These are phyloP conservation scores for Paraphoma chrysanthemicola DNA, from an alignment of 2,329 filamentous ascomycete genomes.

Conservation along the genomic window DNA sequence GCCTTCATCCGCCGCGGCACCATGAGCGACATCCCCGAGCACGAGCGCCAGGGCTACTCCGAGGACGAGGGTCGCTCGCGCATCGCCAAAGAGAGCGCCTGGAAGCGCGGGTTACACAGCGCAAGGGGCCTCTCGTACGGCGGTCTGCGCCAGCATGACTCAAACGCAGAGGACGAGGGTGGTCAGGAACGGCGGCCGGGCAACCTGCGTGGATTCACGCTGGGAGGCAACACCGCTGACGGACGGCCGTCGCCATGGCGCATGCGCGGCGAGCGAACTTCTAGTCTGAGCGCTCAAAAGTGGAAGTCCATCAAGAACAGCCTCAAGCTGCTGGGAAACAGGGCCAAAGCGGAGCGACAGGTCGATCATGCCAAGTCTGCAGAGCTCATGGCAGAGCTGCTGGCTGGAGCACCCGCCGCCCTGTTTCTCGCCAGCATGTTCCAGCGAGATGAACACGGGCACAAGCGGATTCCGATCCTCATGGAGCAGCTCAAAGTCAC, in stretches of 20 bases:
- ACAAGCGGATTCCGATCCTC: slow-evolving; percentile 91
- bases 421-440: slow-evolving; percentile 97
- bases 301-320: slow-evolving; percentile 95
- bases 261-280: slow-evolving; percentile 54
- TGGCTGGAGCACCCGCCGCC: slow-evolving; percentile 90
- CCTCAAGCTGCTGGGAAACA: slow-evolving; percentile 76
- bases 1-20: slow-evolving; percentile 63
- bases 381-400: slow-evolving; percentile 92
- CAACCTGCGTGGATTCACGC: slow-evolving; percentile 56
- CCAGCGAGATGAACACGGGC: slow-evolving; percentile 93
- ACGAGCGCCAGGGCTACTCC: slow-evolving; percentile 55
- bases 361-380: slow-evolving; percentile 96
- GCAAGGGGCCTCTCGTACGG: slow-evolving; percentile 57
- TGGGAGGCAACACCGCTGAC: slow-evolving; percentile 49
- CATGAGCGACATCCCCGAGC: slow-evolving; percentile 56
- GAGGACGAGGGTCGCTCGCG: slow-evolving; percentile 60
- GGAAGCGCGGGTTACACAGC: slow-evolving; percentile 55
- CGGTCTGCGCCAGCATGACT: slow-evolving; percentile 44
- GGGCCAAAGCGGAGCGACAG: slow-evolving; percentile 81
- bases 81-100: slow-evolving; percentile 54
- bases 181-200: slow-evolving; percentile 49
- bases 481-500: slow-evolving; percentile 92
- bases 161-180: slow-evolving; percentile 38
- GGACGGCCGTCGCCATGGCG: slow-evolving; percentile 52
- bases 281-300: slow-evolving; percentile 69